Percentiles rank a stretch among this genome's conserved stretches.
Conservation (phyloP, 495 filamentous ascomycete genomes). For the Staphylotrichum longicolle region DNA sequence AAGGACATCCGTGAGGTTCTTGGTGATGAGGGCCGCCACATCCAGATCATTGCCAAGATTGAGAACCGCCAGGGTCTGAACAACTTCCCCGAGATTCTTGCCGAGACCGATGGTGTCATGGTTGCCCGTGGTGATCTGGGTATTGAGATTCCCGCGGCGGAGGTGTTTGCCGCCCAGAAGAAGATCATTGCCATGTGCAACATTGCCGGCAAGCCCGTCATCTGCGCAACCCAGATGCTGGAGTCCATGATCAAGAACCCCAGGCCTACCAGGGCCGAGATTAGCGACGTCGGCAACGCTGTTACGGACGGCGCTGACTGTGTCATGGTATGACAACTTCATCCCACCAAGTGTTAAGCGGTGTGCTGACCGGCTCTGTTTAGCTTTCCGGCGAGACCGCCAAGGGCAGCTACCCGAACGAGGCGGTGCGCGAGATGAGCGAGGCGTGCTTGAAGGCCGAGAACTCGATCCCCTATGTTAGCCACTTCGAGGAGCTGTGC, state of each 20-base stretch:
- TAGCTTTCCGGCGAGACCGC: constrained; percentile 91
- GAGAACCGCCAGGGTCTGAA: constrained; percentile 97
- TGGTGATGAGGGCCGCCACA: constrained; percentile 87
- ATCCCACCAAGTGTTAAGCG: no score
- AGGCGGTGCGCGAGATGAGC: constrained; percentile 96
- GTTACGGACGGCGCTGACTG: constrained; percentile 97
- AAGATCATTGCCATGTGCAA: constrained; percentile 99
- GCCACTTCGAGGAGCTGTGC: constrained; percentile 92
- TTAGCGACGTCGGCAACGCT: constrained; percentile 97
- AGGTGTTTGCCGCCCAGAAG: constrained; percentile 99
- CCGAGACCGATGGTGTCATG: constrained; percentile 98
- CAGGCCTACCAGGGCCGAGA: constrained; percentile 93
- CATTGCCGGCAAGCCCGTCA: constrained; percentile 96
- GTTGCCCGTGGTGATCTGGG: constrained; percentile 97
- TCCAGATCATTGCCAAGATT: constrained; percentile 99
- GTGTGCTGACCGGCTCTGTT: constrained; percentile 3
- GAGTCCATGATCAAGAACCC: constrained; percentile 99
- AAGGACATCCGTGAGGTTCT: constrained; percentile 85
- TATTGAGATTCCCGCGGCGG: constrained; percentile 96
- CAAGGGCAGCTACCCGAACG: constrained; percentile 90
- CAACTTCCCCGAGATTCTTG: constrained; percentile 97
- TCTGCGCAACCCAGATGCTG: constrained; percentile 75
- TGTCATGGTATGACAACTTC: constrained; percentile 65
- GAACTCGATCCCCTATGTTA: constrained; percentile 93
- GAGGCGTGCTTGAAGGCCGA: constrained; percentile 95